phyloP scores from a whole-genome alignment of 352 stramenopile genomes.

The Phytophthora foliorum region DNA sequence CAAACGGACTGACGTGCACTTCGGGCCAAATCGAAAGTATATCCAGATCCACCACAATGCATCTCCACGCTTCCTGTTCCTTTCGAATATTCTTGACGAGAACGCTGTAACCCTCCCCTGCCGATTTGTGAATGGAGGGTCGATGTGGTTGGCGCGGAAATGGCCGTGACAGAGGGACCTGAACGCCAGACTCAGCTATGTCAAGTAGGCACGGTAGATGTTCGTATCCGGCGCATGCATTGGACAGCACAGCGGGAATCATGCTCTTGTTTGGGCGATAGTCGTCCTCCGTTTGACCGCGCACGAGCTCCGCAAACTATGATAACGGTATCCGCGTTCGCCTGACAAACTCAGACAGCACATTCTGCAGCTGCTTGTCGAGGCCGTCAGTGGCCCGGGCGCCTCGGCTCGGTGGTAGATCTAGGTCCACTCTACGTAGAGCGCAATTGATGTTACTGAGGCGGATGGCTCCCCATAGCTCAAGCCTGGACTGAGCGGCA shows the following conservation, averaged over 20 bases:
- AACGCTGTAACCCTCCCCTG: conserved; percentile 1
- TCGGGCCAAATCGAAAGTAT: background rate
- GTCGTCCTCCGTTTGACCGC: background rate
- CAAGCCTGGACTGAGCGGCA: too few relatives aligned
- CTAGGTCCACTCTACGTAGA: background rate
- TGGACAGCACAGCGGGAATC: background rate
- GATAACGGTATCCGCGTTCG: background rate
- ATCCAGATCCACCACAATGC: conserved; percentile 1
- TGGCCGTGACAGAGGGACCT: background rate
- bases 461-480: too few relatives aligned
- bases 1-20: background rate
- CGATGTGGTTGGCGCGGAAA: background rate
- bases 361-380: background rate
- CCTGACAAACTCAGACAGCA: background rate
- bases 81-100: conserved; percentile 9
- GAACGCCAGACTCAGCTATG: background rate
- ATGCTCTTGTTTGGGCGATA: background rate
- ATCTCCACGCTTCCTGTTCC: background rate
- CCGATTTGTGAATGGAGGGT: background rate
- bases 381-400: background rate
- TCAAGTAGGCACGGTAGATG: background rate
- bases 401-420: background rate
- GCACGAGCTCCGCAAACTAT: background rate
- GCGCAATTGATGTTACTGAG: too few relatives aligned
- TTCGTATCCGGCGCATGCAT: background rate